Percentiles rank a stretch among this genome's conserved stretches.
phyloP scores from a whole-genome alignment of 1,284 basidiomycete genomes.

The Athelia sp. region DNA sequence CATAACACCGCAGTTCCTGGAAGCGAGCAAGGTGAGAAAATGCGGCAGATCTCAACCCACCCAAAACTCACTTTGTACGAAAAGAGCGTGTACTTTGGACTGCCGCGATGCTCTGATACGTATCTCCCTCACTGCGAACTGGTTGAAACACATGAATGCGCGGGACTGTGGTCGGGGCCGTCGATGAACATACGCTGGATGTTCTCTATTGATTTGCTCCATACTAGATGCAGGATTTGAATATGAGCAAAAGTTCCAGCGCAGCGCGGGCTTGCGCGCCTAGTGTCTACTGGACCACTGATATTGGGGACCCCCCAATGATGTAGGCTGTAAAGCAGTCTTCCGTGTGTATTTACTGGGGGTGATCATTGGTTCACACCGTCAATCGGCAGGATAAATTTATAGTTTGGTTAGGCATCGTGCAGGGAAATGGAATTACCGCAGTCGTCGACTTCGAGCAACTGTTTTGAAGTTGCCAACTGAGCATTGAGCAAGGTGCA shows the following conservation, averaged over 20 bases:
- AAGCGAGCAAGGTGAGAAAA: too few relatives aligned
- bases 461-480: too few relatives aligned
- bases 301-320: constrained; percentile 27
- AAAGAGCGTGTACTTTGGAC: constrained; percentile 21
- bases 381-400: background rate
- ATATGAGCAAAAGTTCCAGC: constrained; percentile 30
- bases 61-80: constrained; percentile 27
- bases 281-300: constrained; percentile 29
- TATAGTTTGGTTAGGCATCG: too few relatives aligned
- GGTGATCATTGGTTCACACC: constrained; percentile 1
- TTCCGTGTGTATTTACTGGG: constrained; percentile 29
- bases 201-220: background rate
- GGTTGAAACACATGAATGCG: constrained; percentile 23
- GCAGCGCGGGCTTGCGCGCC: constrained; percentile 25
- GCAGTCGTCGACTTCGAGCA: too few relatives aligned
- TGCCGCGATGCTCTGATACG: constrained; percentile 25
- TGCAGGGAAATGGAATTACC: too few relatives aligned
- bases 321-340: constrained; percentile 33
- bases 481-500: too few relatives aligned
- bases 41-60: background rate
- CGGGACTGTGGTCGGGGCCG: constrained; percentile 15
- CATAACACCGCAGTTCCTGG: constrained; percentile 25
- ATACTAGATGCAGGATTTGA: constrained; percentile 22
- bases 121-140: constrained; percentile 10
- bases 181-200: background rate